These are phyloP conservation scores for Gossypium mustelinum DNA, from an alignment of 345 rosid genomes.

Conservation along the genomic window DNA sequence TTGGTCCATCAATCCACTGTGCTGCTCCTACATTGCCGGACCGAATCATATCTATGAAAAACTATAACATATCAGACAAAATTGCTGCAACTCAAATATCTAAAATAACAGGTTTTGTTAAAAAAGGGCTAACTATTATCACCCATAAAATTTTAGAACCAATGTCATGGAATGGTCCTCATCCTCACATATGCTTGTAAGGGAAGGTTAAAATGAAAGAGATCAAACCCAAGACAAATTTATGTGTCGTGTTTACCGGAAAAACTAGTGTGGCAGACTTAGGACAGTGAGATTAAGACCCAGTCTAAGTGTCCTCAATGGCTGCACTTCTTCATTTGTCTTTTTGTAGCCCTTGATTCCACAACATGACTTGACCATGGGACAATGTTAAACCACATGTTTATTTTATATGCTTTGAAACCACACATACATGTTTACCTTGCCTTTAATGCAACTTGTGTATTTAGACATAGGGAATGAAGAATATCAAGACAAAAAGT, in stretches of 20 bases:
- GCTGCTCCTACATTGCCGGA: neutral
- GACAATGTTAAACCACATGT: neutral
- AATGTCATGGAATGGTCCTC: neutral
- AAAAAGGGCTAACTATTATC: too few relatives aligned
- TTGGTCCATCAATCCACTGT: neutral
- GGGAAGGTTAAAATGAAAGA: neutral
- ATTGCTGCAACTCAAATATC: neutral
- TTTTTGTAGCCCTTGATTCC: neutral
- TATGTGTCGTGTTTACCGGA: neutral
- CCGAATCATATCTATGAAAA: neutral
- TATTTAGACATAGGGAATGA: too few relatives aligned
- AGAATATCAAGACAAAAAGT: neutral
- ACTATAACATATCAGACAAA: neutral
- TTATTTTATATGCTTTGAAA: neutral
- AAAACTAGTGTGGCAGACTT: neutral
- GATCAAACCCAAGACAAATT: neutral
- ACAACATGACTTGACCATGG: neutral
- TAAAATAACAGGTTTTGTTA: too few relatives aligned
- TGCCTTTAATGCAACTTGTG: too few relatives aligned
- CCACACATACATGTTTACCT: neutral
- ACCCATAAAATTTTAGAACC: too few relatives aligned
- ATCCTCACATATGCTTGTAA: neutral
- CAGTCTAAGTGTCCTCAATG: neutral
- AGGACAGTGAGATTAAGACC: neutral
- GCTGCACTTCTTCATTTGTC: neutral